These are phyloP conservation scores for Mangifera indica DNA, from an alignment of 345 rosid genomes.

Conservation along the genomic window DNA sequence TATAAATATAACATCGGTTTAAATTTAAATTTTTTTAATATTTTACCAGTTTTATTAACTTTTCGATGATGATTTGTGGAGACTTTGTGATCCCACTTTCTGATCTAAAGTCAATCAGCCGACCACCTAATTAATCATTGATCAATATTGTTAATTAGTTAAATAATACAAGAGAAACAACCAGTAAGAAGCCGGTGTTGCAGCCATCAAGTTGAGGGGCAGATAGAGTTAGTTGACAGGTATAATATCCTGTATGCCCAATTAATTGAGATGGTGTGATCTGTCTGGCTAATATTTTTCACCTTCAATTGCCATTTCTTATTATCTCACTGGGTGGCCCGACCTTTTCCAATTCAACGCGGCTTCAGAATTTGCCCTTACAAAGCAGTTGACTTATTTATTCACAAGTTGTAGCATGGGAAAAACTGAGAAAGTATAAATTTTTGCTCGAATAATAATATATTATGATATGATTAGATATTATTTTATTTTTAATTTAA, in stretches of 20 bases:
- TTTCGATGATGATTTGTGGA: too few species aligned
- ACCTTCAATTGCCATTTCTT: background rate
- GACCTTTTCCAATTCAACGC: slow-evolving; percentile 2
- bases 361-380: background rate
- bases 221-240: background rate
- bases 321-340: background rate
- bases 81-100: slow-evolving; percentile 8
- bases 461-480: too few species aligned
- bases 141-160: background rate
- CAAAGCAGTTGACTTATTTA: slow-evolving; percentile 1
- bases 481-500: too few species aligned
- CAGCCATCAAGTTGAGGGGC: background rate
- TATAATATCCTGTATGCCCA: background rate
- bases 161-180: background rate
- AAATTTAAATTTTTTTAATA: too few species aligned
- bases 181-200: background rate
- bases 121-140: slow-evolving; percentile 6
- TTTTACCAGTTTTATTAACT: too few species aligned
- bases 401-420: too few species aligned
- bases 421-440: too few species aligned
- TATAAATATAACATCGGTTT: too few species aligned
- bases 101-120: background rate
- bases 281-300: background rate
- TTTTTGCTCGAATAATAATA: too few species aligned
- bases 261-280: background rate